Percentiles rank a stretch among this genome's conserved stretches.
phyloP scores from a whole-genome alignment of 768 basidiomycete genomes.

The Cyclocybe aegerita region DNA sequence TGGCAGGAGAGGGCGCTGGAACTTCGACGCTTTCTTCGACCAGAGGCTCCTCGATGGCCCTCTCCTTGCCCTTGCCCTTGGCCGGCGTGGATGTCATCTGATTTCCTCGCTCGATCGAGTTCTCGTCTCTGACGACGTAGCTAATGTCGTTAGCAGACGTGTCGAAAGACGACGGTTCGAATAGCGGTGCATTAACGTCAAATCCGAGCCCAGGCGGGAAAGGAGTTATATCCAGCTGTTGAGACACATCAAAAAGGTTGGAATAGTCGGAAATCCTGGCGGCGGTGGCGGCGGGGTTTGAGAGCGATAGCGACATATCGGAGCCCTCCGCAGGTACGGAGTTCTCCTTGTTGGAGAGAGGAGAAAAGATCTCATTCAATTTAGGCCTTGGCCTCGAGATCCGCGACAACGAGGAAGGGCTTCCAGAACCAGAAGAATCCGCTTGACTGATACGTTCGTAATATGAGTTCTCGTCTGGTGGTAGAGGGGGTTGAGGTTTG shows the following conservation, averaged over 20 bases:
- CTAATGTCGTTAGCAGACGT: slow-evolving; percentile 31
- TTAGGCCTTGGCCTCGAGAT: slow-evolving; percentile 40
- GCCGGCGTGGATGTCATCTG: slow-evolving; percentile 45
- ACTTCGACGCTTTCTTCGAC: slow-evolving; percentile 19
- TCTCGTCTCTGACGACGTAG: slow-evolving; percentile 17
- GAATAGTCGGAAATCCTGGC: slow-evolving; percentile 30
- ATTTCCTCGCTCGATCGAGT: slow-evolving; percentile 14
- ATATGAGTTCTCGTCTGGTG: slow-evolving; percentile 26
- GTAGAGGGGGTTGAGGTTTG: slow-evolving; percentile 27
- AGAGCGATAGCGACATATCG: slow-evolving; percentile 29
- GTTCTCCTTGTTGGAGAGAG: slow-evolving; percentile 26
- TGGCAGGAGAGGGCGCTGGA: slow-evolving; percentile 16
- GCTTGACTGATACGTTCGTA: slow-evolving; percentile 30
- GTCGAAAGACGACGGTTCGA: slow-evolving; percentile 34
- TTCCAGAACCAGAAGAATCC: slow-evolving; percentile 23
- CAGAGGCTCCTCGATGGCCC: slow-evolving; percentile 16
- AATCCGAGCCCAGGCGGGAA: slow-evolving; percentile 46
- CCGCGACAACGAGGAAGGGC: slow-evolving; percentile 27
- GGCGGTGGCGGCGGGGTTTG: slow-evolving; percentile 32
- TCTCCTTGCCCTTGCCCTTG: slow-evolving; percentile 40
- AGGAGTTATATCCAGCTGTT: slow-evolving; percentile 49
- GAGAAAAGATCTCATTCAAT: slow-evolving; percentile 51
- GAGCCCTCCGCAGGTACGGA: slow-evolving; percentile 15
- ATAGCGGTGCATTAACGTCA: slow-evolving; percentile 33
- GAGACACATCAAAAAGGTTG: slow-evolving; percentile 60